A percentile compares a stretch with the other conserved stretches of the same genome.
phyloP scores from a whole-genome alignment of 352 stramenopile species.

The Pseudoperonospora humuli region DNA sequence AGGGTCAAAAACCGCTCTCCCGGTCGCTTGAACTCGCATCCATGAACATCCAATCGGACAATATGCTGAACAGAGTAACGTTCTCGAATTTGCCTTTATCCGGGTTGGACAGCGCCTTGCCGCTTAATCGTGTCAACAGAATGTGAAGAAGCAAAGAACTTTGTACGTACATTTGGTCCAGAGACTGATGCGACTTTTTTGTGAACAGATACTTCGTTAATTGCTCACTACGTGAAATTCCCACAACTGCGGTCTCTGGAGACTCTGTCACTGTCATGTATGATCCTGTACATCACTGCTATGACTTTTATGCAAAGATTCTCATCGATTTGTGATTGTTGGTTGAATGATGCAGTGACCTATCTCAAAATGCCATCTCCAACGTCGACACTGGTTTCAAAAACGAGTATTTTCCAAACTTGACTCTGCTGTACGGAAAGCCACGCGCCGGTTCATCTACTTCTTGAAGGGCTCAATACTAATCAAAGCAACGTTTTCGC shows the following conservation, averaged over 20 bases:
- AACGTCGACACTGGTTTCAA: constrained; percentile 30
- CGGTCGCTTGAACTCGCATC: constrained; percentile 49
- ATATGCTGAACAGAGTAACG: constrained; percentile 37
- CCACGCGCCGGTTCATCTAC: not conserved
- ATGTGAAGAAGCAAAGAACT: constrained; percentile 27
- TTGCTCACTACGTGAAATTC: constrained; percentile 57
- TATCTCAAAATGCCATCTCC: constrained; percentile 37
- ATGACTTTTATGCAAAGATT: not conserved
- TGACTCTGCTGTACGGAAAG: constrained; percentile 50
- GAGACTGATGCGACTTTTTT: constrained; percentile 4
- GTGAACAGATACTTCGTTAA: constrained; percentile 51
- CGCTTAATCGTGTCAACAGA: constrained; percentile 40
- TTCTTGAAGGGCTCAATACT: not conserved
- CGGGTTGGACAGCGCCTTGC: constrained; percentile 41
- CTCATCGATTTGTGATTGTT: constrained; percentile 6
- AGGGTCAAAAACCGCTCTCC: constrained; percentile 27
- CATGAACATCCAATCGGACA: constrained; percentile 50
- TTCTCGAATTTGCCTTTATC: constrained; percentile 42
- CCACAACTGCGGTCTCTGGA: constrained; percentile 37
- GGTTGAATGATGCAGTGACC: constrained; percentile 18
- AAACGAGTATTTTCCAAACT: constrained; percentile 29
- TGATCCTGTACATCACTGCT: not conserved
- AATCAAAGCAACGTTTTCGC: not conserved
- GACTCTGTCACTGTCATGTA: constrained; percentile 37
- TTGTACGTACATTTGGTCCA: not conserved